Evolutionary conservation across 169 alveolate genomes (phyloP), one percentile per base, ranked within the genome.

Genomic region (Eimeria acervulina): DNA sequence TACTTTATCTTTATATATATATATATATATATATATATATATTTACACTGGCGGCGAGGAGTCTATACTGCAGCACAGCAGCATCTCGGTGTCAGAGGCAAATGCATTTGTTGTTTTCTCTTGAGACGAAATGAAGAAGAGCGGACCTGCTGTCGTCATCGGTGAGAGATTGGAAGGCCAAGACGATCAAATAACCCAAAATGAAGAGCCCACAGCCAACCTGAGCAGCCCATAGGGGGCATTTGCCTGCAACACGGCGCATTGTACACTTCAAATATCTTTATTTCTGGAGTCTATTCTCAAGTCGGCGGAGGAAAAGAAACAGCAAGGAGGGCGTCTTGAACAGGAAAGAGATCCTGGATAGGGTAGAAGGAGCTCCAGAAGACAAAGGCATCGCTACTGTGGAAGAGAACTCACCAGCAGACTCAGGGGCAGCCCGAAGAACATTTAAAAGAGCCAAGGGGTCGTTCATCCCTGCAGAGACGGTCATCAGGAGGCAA

Each of bases 101-200:
- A 2, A 1, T 68, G 31, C 23, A n/a, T 68, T 19, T n/a, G 23
- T 68, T n/a, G 23, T n/a, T 1, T 33, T 19, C 31, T 3, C 23
- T 68, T 0, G 15, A 68, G n/a, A n/a, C n/a, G n/a, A n/a, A n/a
- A n/a, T n/a, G n/a, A n/a, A n/a, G n/a, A n/a, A n/a, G n/a, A n/a
- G n/a, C n/a, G n/a, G n/a, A 97, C 98, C 98, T 97, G 93, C 98
- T 96, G 47, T 98, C 99, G 87, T 98, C 99, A 47, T 98, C 99
- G 40, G 98, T 98, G 90, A 98, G 95, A 76, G 98, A 98, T 66
- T 97, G 97, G 93, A 98, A 98, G 7, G 98, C 97, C 98, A 97
- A 96, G 51, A 97, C 96, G 5, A 97, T 96, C 42, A 98, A 97
- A 59, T 98, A 96, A 28, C 99, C 99, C 31, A 97, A 72, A 52